These are phyloP conservation scores for Trametes gibbosa DNA, from an alignment of 768 basidiomycete species.

Conservation along the genomic window DNA sequence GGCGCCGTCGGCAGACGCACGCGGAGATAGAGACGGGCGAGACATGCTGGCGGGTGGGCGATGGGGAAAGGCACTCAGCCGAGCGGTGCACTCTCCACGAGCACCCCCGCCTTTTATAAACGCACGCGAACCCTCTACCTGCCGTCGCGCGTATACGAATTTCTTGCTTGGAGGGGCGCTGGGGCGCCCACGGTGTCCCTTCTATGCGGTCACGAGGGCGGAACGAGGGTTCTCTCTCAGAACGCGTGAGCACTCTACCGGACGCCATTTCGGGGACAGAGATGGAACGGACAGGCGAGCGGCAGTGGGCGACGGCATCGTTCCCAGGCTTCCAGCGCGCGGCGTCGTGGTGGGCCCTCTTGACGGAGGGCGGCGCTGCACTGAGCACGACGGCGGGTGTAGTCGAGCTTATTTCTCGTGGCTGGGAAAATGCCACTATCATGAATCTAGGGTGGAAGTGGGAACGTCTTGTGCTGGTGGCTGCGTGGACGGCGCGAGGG, in stretches of 20 bases:
- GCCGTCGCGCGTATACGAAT: neutral
- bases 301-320: neutral
- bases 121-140: neutral
- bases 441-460: neutral
- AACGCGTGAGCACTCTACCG: slow-evolving; percentile 14
- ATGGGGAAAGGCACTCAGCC: neutral
- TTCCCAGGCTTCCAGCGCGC: neutral
- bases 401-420: too few species aligned
- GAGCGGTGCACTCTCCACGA: neutral
- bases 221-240: slow-evolving; percentile 6
- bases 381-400: too few species aligned
- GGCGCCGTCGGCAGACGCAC: neutral
- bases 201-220: slow-evolving; percentile 11
- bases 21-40: slow-evolving; percentile 9
- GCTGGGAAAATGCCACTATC: too few species aligned
- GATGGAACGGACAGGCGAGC: neutral
- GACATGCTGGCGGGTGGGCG: slow-evolving; percentile 11
- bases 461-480: neutral
- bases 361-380: neutral
- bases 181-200: neutral
- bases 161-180: neutral
- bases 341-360: too few species aligned
- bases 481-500: neutral
- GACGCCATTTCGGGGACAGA: slow-evolving; percentile 2
- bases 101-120: slow-evolving; percentile 1